phyloP scores from a whole-genome alignment of 2,329 filamentous ascomycete genomes.

The Talaromyces marneffei region DNA sequence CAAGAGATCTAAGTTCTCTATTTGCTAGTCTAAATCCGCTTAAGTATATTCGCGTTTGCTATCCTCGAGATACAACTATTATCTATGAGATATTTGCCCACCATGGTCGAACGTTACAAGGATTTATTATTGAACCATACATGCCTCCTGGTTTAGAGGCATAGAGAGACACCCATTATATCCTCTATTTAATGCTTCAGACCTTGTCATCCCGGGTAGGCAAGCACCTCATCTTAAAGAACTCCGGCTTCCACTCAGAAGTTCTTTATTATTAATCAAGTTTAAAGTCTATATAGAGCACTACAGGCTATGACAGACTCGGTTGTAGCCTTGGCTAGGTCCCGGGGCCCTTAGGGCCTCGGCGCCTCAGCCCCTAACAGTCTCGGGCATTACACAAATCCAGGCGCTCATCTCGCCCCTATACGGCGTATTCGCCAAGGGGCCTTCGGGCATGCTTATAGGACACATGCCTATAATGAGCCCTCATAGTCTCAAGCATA shows the following conservation, averaged over 20 bases:
- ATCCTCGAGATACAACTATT: background rate
- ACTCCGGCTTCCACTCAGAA: conserved; percentile 11
- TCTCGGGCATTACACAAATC: too few species aligned
- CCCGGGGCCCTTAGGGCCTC: too few species aligned
- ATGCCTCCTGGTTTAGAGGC: background rate
- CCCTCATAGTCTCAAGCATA: too few species aligned
- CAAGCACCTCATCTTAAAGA: conserved; percentile 12
- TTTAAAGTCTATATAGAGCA: too few species aligned
- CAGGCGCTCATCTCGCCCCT: too few species aligned
- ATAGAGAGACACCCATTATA: background rate
- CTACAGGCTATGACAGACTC: too few species aligned
- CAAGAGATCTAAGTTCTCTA: background rate
- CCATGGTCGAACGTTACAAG: background rate
- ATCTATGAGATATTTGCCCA: background rate
- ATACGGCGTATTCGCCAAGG: too few species aligned
- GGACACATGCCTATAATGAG: too few species aligned
- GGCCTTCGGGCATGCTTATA: too few species aligned
- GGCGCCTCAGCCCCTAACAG: too few species aligned
- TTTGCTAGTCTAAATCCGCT: background rate
- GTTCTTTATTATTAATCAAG: too few species aligned
- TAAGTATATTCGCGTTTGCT: conserved; percentile 4
- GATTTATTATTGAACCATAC: background rate
- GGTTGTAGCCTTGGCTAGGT: too few species aligned
- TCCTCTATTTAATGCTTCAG: background rate
- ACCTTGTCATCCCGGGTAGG: conserved; percentile 7